Base-by-base conservation (phyloP, 1,284 basidiomycete species). In the Cutaneotrichosporon mucoides region DNA sequence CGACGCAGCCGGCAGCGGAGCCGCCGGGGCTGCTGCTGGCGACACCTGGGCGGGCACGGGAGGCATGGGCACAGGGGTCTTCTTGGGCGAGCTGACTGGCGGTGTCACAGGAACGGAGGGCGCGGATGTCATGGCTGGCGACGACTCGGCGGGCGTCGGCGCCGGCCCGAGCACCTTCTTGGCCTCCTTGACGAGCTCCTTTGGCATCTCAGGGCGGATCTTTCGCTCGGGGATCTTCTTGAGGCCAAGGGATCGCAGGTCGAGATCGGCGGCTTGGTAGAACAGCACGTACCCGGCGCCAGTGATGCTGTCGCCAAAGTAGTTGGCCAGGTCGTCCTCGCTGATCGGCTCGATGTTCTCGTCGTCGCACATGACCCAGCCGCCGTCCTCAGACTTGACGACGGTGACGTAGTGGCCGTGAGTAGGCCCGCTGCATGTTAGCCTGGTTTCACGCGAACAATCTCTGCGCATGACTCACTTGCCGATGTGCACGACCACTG, bases 321-420 rank as follows among this genome's bases (percentile, higher is more conserved):
- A 99, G 71, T 89, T 89, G 51, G 86, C 83, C 56, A 99, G 94
- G 66, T 98, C 94, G 50, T 80, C 81, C 76, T 98, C 94, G 65
- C 89, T 86, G 72, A 99, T 89, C 6, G 87, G 81, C 48, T 88
- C 88, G 55, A 98, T 91, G 56, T 85, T 88, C 68, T 96, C 92
- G 76, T 99, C 96, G 79, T 99, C 96, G 71, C 97, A 99, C 54
- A 96, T 83, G 57, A 92, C 83, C 95, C 95, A 99, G 9, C 59
- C 50, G 41, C 84, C 80, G 24, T 87, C 88, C 62, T 83, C 82
- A 1, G 91, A 89, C 74, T 90, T 92, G 75, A 97, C 87, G 67
- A 98, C 88, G 62, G 94, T 90, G 64, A 99, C 87, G 76, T 99
- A 99, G 81, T 99, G 95, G 0, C 95, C 95, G 71, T 98, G 95